Evolutionary conservation across 2,329 filamentous ascomycete species (phyloP), one percentile per base, ranked within the genome.

Genomic region (Sarocladium kiliense): DNA sequence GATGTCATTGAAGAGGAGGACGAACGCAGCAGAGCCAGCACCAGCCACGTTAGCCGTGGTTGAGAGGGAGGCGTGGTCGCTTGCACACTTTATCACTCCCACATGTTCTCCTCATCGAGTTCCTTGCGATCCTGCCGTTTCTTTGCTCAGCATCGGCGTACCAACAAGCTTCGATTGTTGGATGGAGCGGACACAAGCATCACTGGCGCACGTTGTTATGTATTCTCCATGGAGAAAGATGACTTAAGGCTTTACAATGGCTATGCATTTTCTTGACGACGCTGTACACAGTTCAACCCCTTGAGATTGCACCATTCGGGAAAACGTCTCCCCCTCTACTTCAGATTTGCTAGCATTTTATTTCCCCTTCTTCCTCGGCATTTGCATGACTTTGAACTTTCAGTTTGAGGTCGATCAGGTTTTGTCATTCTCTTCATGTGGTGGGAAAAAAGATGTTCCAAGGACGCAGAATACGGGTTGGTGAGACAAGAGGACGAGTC

Each of bases 1-100:
- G 91, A 96, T 71, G 91, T 96, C 26, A 79, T 94, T 27, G 88
- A 91, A 65, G 91, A 91, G 65, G 87, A 95, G 60, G 89, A 94
- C 61, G 90, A 95, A 71, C 79, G 85, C 53, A 89, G 88, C 66
- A 82, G 88, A 21, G 89, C 87, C 14, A 89, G 87, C 61, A 85
- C 84, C 11, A 87, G 85, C 66, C 80, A 84, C 58, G 70, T 78
- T 60, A 84, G 81, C 64, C 79, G 80, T 30, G 63, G 63, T 25
- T 54, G n/a, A 54, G 37, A 32, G 25, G 9, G 19, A 21, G 10
- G 7, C 36, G 7, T 5, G 7, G 7, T 5, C 11, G 6, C 5
- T 39, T 39, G 36, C 36, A 34, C 9, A 39, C 16, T 16, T 39
- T 16, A 39, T 23, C 39, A 10, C 12, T 44, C 9, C 36, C 36